A percentile compares a stretch with the other conserved stretches of the same genome.
phyloP scores from a whole-genome alignment of 345 rosid genomes.

The Cardiospermum halicacabum region DNA sequence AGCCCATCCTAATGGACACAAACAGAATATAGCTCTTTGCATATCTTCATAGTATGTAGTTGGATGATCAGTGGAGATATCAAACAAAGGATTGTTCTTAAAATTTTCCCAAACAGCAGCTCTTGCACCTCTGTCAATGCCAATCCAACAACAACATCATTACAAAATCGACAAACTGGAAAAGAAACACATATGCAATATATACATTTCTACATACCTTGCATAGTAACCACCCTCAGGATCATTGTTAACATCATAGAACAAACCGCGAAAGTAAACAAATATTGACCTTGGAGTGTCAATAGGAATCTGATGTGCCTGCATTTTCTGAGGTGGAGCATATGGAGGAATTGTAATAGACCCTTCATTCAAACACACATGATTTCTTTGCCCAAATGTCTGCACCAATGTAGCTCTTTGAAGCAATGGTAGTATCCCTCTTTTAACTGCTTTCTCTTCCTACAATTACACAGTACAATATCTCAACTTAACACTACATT shows the following conservation, averaged over 20 bases:
- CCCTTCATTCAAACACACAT: constrained; percentile 85
- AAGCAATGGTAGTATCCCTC: constrained; percentile 83
- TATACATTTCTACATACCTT: no score
- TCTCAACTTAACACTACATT: no score
- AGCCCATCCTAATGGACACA: constrained; percentile 97
- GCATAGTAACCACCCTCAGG: constrained; percentile 99
- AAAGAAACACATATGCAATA: background rate
- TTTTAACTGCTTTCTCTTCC: constrained; percentile 92
- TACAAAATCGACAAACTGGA: background rate
- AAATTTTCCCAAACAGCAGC: constrained; percentile 99
- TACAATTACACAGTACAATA: no score
- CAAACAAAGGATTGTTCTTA: constrained; percentile 86
- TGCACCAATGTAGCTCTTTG: constrained; percentile 86
- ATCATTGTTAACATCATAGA: constrained; percentile 88
- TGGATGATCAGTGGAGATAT: constrained; percentile 95
- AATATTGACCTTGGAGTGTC: constrained; percentile 86
- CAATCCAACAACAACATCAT: background rate
- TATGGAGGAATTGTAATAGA: constrained; percentile 93
- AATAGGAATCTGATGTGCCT: constrained; percentile 66
- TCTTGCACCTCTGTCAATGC: constrained; percentile 80
- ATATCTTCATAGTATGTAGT: constrained; percentile 94
- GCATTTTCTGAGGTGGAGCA: constrained; percentile 97
- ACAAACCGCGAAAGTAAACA: constrained; percentile 92
- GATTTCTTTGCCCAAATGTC: constrained; percentile 92
- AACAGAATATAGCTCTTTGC: constrained; percentile 89